Evolutionary conservation across 345 rosid genomes (phyloP), one percentile per base, ranked within the genome.

Genomic region (Aegle marmelos): DNA sequence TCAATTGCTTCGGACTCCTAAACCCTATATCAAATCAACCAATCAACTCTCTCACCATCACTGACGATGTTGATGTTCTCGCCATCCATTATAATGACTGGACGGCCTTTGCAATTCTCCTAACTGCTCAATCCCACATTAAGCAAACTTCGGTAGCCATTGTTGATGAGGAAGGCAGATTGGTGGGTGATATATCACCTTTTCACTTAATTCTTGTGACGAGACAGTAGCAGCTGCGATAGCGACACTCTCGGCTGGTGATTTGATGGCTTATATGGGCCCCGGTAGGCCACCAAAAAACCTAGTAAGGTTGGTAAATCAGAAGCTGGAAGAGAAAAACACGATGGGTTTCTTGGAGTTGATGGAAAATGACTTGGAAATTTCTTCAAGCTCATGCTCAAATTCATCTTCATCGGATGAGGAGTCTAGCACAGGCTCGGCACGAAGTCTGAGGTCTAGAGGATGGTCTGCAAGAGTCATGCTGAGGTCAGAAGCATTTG

Each of bases 111-210:
- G 86, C 86, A 24, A 70, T 88, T 54, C 88, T 87, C 14, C 48
- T 86, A 33, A 82, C 89, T 68, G 41, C 84, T 0, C 63, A 79
- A 37, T 84, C 90, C 48, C 83, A 82, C 13, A 11, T 65, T 21
- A 84, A 57, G 6, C 91, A 89, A 65, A 83, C 89, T n/a, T 87
- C 89, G 0, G 82, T 91, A 5, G 92, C 92, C 7, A 75, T 88
- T 7, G 74, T 88, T 6, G 92, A 86, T 37, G 5, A 7, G 2
- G 85, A 84, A 5, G 84, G 84, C 17, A 80, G 64, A 70, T 66
- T 91, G 76, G 66, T 88, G 0, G 94, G 90, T 0, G 94, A 89
- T 80, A 82, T 91, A 75, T 89, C 92, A 0, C 91, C 94, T 0
- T 78, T 70, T 72, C 80, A 8, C 73, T 91, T 39, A 88, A 87